Evolutionary conservation across 2,329 filamentous ascomycete genomes (phyloP), one percentile per base, ranked within the genome.

Genomic region (Sphaceloma murrayae): DNA sequence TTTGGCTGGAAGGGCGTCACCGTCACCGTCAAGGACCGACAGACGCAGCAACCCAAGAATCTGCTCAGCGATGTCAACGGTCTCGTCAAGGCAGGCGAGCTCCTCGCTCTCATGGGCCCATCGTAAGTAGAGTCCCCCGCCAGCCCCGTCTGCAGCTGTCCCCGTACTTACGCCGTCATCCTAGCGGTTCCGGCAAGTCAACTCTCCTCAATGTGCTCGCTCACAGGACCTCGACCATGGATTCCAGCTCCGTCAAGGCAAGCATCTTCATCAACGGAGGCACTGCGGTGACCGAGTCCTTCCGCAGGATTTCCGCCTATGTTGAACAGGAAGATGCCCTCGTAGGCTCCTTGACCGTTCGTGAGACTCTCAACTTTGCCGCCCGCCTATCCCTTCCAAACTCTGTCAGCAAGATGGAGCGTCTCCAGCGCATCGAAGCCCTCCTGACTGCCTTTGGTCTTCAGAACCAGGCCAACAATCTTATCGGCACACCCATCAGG

Each of bases 321-420:
- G 86, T 93, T 16, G 86, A 94, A 65, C 86, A 94, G 60, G 85
- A 93, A 52, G 86, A 94, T 66, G 80, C 84, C 1, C 69, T 93
- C 9, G 82, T 89, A 40, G 86, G 85, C 3, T 81, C 81, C 0
- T 67, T 93, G 51, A 93, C 85, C 0, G 83, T 89, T 6, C 70
- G 74, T 19, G 86, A 93, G 66, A 93, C 85, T 0, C 64, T 94
- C 48, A 66, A 78, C 50, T 93, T 93, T 59, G 81, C 84, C 0
- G 82, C 85, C 0, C 74, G 80, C 19, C 72, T 93, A 3, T 63
- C 78, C 48, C 54, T 81, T 4, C 66, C 67, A 14, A 63, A 65
- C 16, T 65, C 65, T 2, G 63, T 77, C 26, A 65, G 63, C 49
- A 75, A 75, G 50, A 59, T 65, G 2, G 77, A 85, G 50, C 73